Evolutionary conservation across 1,139 yeast species (phyloP).

Genomic region (Lizanozyma gosingica): DNA sequence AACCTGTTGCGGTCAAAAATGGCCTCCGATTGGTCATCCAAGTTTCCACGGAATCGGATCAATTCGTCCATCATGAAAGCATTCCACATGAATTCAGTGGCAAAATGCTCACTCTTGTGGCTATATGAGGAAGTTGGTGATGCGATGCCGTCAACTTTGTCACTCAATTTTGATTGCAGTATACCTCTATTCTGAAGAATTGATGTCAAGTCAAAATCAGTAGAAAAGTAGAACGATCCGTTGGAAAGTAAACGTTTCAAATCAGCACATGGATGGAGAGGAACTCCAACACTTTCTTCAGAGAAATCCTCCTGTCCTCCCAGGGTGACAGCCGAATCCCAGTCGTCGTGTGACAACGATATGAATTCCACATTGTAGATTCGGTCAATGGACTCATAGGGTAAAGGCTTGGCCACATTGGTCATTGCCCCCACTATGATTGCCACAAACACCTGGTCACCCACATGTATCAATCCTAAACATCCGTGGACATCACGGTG

Average conservation of each 20-base stretch:
- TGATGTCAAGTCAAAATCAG: conserved; percentile 86
- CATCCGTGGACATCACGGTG: conserved; percentile 66
- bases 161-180: conserved; percentile 19
- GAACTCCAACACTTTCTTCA: conserved; percentile 13
- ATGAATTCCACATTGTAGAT: conserved; percentile 81
- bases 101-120: conserved; percentile 40
- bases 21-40: conserved; percentile 49
- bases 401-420: conserved; percentile 78
- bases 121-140: conserved; percentile 4
- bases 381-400: conserved; percentile 69
- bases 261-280: conserved; percentile 71
- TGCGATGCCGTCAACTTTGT: conserved; percentile 17
- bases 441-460: conserved; percentile 61
- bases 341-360: conserved; percentile 58
- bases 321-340: conserved; percentile 57
- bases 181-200: conserved; percentile 68
- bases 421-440: conserved; percentile 65
- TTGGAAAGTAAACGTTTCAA: conserved; percentile 68
- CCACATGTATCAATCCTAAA: conserved; percentile 70
- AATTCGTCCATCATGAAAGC: conserved; percentile 82
- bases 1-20: conserved; percentile 69
- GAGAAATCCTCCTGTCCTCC: conserved; percentile 4
- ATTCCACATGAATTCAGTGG: conserved; percentile 95
- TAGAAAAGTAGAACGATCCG: conserved; percentile 88
- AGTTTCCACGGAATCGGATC: conserved; percentile 60